phyloP scores from a whole-genome alignment of 257 asterid species.

The Anisodus tanguticus region DNA sequence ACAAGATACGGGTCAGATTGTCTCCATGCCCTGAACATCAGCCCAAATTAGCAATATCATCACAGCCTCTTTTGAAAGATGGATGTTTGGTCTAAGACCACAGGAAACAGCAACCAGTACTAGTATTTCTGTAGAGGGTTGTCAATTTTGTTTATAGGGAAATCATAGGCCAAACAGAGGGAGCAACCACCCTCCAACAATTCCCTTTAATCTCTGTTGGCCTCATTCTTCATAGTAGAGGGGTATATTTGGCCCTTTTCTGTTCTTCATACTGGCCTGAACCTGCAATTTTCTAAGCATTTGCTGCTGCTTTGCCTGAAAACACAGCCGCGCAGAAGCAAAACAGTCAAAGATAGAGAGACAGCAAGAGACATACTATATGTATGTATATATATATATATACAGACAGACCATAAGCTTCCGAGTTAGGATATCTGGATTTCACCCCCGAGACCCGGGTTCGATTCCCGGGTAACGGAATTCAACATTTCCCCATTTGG shows the following conservation, averaged over 20 bases:
- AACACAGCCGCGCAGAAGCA: background rate
- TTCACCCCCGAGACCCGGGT: no score
- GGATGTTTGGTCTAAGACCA: background rate
- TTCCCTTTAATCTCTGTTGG: background rate
- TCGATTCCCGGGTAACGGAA: no score
- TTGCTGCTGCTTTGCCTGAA: conserved; percentile 18
- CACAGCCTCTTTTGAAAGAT: background rate
- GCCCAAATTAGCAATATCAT: background rate
- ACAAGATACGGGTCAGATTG: conserved; percentile 8
- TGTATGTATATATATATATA: no score
- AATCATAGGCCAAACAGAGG: conserved; percentile 17
- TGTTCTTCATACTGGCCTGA: background rate
- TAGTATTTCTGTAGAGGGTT: background rate
- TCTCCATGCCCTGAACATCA: background rate
- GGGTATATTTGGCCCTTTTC: background rate
- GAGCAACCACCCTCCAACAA: conserved; percentile 22
- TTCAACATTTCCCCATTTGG: no score
- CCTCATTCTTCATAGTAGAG: conserved; percentile 18
- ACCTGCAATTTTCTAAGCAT: background rate
- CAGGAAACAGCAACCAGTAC: background rate
- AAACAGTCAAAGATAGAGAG: background rate
- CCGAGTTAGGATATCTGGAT: no score
- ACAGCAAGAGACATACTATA: background rate
- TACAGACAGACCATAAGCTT: no score
- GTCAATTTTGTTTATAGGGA: background rate